Base-by-base conservation (phyloP, 2,329 filamentous ascomycete genomes). In the Pseudocercospora fijiensis region DNA sequence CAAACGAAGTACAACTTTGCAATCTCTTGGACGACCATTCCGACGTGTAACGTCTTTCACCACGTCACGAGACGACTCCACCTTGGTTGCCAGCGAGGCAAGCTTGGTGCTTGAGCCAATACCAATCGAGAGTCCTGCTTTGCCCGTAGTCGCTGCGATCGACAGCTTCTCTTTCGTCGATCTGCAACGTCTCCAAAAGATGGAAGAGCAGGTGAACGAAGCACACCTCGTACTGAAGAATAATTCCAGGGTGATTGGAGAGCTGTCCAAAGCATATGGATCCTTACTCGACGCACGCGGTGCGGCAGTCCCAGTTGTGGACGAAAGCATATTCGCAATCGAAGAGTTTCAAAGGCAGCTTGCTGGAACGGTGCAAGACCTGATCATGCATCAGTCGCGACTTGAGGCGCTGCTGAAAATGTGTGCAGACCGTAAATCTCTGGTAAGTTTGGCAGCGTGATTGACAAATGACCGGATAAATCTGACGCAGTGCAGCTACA, bases 191-290 rank as follows among this genome's bases (percentile, higher is more conserved):
- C 67, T 77, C 1, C 77, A 79, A 28, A 69, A 63, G 33, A 61
- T 77, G 4, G 76, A 78, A 60, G 77, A 78, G n/a, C 76, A 76
- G 51, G 68, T 70, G 4, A 78, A 78, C 30, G 76, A 79, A 56
- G 68, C 71, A 0, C 56, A 74, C 0, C 67, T 76, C 0, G 67
- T 76, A 0, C 59, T 80, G 0, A 71, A 71, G 26, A 55, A 71
- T 1, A 79, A 80, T 58, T 63, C 69, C 1, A 68, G 73, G 8
- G 69, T 79, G 7, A 61, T 80, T 3, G 57, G 52, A 7, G 57
- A 60, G 9, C 51, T 67, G 1, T 7, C 13, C 2, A 18, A 41
- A 26, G 61, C 37, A 47, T 59, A 59, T 28, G 27, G 1, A 2
- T 59, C 30, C 8, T 22, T 63, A 5, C 9, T 10, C 7, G 22